A percentile compares a stretch with the other conserved stretches of the same genome.
Conservation (phyloP, 768 basidiomycete species). For the Lepiota subincarnata region DNA sequence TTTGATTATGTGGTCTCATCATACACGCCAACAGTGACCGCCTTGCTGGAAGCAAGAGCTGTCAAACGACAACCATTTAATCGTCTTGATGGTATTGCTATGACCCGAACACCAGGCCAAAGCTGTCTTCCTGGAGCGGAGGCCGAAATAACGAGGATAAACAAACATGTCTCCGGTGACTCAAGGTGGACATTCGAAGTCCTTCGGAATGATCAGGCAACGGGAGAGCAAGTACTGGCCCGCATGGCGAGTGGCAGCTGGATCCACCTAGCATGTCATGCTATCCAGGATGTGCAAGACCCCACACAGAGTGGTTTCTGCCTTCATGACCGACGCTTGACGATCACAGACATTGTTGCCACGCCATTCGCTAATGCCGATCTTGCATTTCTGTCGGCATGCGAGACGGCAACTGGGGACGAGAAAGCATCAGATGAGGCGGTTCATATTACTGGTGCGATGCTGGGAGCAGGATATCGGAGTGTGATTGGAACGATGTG, state of each 20-base stretch:
- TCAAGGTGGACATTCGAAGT: too few relatives aligned
- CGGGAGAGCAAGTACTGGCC: constrained; percentile 9
- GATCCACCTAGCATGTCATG: constrained; percentile 30
- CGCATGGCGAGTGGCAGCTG: constrained; percentile 14
- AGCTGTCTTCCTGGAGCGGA: too few relatives aligned
- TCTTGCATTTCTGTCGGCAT: constrained; percentile 38
- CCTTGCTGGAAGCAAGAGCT: neutral
- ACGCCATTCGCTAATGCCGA: constrained; percentile 15
- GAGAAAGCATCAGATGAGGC: constrained; percentile 17
- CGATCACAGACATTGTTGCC: constrained; percentile 17
- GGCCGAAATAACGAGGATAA: too few relatives aligned
- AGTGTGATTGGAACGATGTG: constrained; percentile 37
- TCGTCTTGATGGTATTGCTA: too few relatives aligned
- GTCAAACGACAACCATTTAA: too few relatives aligned
- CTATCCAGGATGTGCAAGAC: constrained; percentile 17
- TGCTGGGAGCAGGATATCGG: constrained; percentile 24
- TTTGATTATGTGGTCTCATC: constrained; percentile 21
- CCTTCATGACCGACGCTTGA: constrained; percentile 6
- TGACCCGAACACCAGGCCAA: too few relatives aligned
- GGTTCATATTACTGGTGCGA: constrained; percentile 34
- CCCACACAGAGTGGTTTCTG: constrained; percentile 2
- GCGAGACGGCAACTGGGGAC: constrained; percentile 31
- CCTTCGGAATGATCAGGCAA: constrained; percentile 6
- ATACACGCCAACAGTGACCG: constrained; percentile 13
- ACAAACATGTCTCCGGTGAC: too few relatives aligned